phyloP scores from a whole-genome alignment of 2,329 filamentous ascomycete species.

The Pseudopithomyces chartarum region DNA sequence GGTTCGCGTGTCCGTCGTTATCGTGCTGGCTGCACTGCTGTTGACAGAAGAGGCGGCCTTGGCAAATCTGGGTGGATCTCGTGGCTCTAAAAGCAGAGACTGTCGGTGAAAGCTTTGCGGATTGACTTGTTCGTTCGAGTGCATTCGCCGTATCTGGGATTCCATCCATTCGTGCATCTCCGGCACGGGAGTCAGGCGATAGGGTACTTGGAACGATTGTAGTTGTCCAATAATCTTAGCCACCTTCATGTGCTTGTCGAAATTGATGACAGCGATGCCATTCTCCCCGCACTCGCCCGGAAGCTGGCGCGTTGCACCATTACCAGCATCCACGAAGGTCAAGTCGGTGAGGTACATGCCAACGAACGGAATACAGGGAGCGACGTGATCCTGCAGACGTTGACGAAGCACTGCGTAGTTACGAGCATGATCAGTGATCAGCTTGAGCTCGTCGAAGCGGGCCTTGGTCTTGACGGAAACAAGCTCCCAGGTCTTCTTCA shows the following conservation, averaged over 20 bases:
- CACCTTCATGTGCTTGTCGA: slow-evolving; percentile 94
- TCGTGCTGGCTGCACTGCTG: slow-evolving; percentile 27
- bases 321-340: slow-evolving; percentile 94
- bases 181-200: slow-evolving; percentile 78
- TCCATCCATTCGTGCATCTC: slow-evolving; percentile 95
- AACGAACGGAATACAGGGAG: slow-evolving; percentile 92
- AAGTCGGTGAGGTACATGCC: slow-evolving; percentile 96
- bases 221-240: slow-evolving; percentile 95
- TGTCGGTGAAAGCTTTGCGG: slow-evolving; percentile 77
- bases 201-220: slow-evolving; percentile 94
- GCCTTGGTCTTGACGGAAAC: slow-evolving; percentile 84
- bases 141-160: slow-evolving; percentile 77
- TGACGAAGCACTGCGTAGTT: slow-evolving; percentile 89
- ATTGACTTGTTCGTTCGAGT: slow-evolving; percentile 65
- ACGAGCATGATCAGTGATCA: slow-evolving; percentile 85
- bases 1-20: slow-evolving; percentile 35
- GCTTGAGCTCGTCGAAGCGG: slow-evolving; percentile 76
- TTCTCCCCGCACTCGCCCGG: slow-evolving; percentile 61
- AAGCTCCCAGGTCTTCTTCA: slow-evolving; percentile 90
- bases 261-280: slow-evolving; percentile 88
- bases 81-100: slow-evolving; percentile 81
- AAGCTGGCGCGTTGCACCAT: slow-evolving; percentile 81
- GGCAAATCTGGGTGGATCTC: slow-evolving; percentile 53
- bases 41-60: slow-evolving; percentile 34
- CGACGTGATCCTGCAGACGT: slow-evolving; percentile 81